These are phyloP conservation scores for Arabis alpina DNA, from an alignment of 345 rosid genomes.

Conservation along the genomic window DNA sequence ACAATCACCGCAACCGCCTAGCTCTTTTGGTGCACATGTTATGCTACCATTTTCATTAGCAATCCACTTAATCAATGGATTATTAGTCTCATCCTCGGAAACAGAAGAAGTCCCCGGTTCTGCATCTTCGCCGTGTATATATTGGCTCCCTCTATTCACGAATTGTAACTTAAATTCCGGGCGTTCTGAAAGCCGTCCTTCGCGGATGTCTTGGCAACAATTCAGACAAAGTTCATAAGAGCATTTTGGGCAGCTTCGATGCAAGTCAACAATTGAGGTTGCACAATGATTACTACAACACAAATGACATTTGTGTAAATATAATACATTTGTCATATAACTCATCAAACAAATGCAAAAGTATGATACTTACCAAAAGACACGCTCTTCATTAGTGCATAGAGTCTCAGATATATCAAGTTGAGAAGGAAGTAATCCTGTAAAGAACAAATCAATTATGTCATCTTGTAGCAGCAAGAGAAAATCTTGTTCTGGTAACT, in stretches of 20 bases:
- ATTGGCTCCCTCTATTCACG: constrained; percentile 58
- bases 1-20: constrained; percentile 77
- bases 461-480: constrained; percentile 18
- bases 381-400: constrained; percentile 70
- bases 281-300: constrained; percentile 81
- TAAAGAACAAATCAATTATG: constrained; percentile 9
- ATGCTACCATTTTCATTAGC: constrained; percentile 61
- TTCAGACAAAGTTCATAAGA: constrained; percentile 78
- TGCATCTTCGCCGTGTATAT: constrained; percentile 81
- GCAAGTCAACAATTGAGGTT: constrained; percentile 88
- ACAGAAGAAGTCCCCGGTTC: constrained; percentile 29
- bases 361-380: constrained; percentile 66
- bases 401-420: constrained; percentile 52
- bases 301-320: neutral
- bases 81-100: constrained; percentile 29
- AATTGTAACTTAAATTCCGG: constrained; percentile 51
- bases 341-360: constrained; percentile 11
- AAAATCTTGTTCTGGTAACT: constrained; percentile 1
- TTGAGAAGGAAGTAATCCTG: constrained; percentile 43
- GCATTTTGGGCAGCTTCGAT: constrained; percentile 82
- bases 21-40: constrained; percentile 61
- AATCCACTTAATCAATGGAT: constrained; percentile 50
- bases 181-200: constrained; percentile 50
- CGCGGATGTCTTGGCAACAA: constrained; percentile 84
- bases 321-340: constrained; percentile 8